Base-by-base conservation (phyloP, 495 filamentous ascomycete genomes). In the Hypoxylon cercidicola region DNA sequence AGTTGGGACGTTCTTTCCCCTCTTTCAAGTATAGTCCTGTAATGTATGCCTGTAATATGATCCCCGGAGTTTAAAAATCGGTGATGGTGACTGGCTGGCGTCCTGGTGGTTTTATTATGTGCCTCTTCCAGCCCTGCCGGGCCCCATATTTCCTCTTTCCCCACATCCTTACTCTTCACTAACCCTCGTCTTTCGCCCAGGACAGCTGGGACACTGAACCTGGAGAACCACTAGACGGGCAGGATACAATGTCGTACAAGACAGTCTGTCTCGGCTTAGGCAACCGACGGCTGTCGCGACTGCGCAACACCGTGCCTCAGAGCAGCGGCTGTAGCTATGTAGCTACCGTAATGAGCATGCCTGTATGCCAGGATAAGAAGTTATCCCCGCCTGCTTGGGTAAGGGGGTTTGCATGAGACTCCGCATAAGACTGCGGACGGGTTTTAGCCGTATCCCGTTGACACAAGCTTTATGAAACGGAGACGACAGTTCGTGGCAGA, bases 211-310 rank as follows among this genome's bases (percentile, higher is more conserved):
- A 7, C 25, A 28, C 7, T 28, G 7, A 28, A 28, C 25, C 25
- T 28, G 25, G 37, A 60, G 32, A 56, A 56, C 45, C n/a, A 60
- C 39, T 51, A 7, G 25, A 28, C 25, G 7, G 25, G 7, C 25
- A 61, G 52, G 57, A 61, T 58, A 44, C 64, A 47, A 50, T 48
- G 13, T 45, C 50, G 32, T 55, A 53, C 25, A 28, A 28, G 25
- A 7, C 25, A 28, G 25, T 16, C 7, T 46, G 52, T 57, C 64
- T 62, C 64, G 59, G 64, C 64, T 68, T 68, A 62, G 54, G 64
- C 40, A 68, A 68, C 51, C 64, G 54, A 59, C 64, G 64, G 58
- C 34, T 62, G 43, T 60, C 43, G 12, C 51, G 16, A 15, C 9
- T 43, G 28, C 19, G 34, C 40, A 11, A 37, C 52, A 32, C 21